Percentiles rank a stretch among this genome's conserved stretches.
phyloP scores from a whole-genome alignment of 1,139 yeast species.

The Geotrichum carabidarum region DNA sequence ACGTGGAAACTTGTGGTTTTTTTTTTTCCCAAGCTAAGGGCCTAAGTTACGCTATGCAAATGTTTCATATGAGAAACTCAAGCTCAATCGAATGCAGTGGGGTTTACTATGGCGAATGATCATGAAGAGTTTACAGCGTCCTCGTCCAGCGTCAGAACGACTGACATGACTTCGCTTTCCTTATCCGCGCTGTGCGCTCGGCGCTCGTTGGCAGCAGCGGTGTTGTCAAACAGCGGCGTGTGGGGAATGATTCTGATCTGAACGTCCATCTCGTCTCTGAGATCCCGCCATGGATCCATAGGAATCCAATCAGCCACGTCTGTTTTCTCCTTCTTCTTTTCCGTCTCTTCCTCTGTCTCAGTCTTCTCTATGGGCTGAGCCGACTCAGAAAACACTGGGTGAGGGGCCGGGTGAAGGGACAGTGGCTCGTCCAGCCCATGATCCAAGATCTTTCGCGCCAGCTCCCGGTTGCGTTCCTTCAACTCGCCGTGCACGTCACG shows the following conservation, averaged over 20 bases:
- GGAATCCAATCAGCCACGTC: slow-evolving; percentile 28
- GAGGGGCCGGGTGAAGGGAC: not conserved
- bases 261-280: slow-evolving; percentile 29
- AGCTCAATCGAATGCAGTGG: not conserved
- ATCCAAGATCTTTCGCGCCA: slow-evolving; percentile 1
- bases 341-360: not conserved
- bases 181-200: not conserved
- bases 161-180: not conserved
- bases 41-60: not conserved
- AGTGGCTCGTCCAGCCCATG: not conserved
- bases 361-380: not conserved
- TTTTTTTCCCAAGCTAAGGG: not conserved
- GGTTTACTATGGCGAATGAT: no score
- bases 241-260: slow-evolving; percentile 30
- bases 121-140: no score
- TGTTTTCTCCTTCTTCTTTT: slow-evolving; percentile 10
- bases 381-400: not conserved
- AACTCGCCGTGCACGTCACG: not conserved
- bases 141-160: not conserved
- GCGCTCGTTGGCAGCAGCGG: not conserved
- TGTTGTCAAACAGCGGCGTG: not conserved
- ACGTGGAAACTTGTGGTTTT: not conserved
- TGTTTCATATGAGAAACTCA: not conserved
- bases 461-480: not conserved
- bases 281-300: slow-evolving; percentile 29